Percentiles rank a stretch among this genome's conserved stretches.
These are phyloP conservation scores for Neurospora sp. DNA, from an alignment of 495 filamentous ascomycete species.

Conservation along the genomic window DNA sequence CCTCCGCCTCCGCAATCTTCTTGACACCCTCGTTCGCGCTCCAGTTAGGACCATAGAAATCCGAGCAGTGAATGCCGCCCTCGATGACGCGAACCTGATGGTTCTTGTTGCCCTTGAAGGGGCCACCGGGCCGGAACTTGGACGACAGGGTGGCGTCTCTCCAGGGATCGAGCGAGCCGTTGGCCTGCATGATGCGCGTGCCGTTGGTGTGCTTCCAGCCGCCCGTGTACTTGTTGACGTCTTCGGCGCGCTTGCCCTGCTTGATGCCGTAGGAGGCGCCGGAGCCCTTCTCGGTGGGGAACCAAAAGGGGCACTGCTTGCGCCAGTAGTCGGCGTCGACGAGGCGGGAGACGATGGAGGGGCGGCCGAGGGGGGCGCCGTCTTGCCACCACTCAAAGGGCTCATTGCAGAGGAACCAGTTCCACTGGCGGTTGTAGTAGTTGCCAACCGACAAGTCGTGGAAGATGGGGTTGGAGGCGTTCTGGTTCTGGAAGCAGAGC, in stretches of 20 bases:
- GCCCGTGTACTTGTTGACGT: conserved; percentile 50
- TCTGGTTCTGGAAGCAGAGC: conserved; percentile 48
- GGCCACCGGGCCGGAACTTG: conserved; percentile 31
- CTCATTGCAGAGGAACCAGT: conserved; percentile 59
- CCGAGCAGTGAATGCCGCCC: conserved; percentile 34
- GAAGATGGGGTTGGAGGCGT: conserved; percentile 46
- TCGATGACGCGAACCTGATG: conserved; percentile 24
- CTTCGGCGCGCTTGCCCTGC: conserved; percentile 38
- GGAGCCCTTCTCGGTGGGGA: conserved; percentile 42
- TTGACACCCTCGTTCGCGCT: conserved; percentile 27
- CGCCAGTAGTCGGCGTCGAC: conserved; percentile 48
- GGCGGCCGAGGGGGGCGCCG: conserved; percentile 36
- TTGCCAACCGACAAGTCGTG: conserved; percentile 45
- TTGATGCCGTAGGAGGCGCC: conserved; percentile 36
- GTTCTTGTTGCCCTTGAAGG: conserved; percentile 22
- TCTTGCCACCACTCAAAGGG: conserved; percentile 36
- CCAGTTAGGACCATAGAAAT: conserved; percentile 40
- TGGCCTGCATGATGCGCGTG: conserved; percentile 50
- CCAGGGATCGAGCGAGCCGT: conserved; percentile 43
- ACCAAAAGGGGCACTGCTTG: conserved; percentile 48
- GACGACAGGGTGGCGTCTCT: conserved; percentile 29
- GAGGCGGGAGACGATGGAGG: conserved; percentile 46
- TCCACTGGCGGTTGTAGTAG: conserved; percentile 48
- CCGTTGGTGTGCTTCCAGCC: conserved; percentile 48
- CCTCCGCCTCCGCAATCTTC: conserved; percentile 22